Evolutionary conservation across 2,329 filamentous ascomycete species (phyloP).

Genomic region (Akanthomyces lecanii): DNA sequence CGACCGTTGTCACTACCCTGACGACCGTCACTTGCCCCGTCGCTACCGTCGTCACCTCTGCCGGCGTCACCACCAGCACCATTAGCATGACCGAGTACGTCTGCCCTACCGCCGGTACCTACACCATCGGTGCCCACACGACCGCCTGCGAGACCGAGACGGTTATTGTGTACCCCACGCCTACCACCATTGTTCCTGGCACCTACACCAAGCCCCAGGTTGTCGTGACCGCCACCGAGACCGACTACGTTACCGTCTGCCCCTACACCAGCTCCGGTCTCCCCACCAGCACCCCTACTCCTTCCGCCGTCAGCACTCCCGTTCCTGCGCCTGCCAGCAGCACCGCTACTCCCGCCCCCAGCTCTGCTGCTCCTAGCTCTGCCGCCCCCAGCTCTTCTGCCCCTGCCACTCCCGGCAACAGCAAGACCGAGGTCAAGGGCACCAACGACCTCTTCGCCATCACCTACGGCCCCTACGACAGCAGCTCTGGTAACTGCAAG

Average conservation of each 20-base stretch:
- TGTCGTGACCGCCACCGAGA: constrained; percentile 65
- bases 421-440: constrained; percentile 29
- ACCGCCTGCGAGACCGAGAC: constrained; percentile 53
- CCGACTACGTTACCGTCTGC: constrained; percentile 65
- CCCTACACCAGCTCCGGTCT: constrained; percentile 53
- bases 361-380: constrained; percentile 22
- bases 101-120: constrained; percentile 69
- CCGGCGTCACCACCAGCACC: constrained; percentile 58
- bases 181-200: constrained; percentile 61
- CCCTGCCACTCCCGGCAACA: constrained; percentile 20
- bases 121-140: constrained; percentile 68
- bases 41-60: constrained; percentile 57
- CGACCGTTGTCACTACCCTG: constrained; percentile 60
- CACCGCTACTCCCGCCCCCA: constrained; percentile 21
- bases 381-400: constrained; percentile 26
- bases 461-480: constrained; percentile 73
- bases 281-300: constrained; percentile 27
- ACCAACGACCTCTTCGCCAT: constrained; percentile 63
- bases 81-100: constrained; percentile 67
- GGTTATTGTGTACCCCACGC: constrained; percentile 60
- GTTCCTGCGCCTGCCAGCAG: constrained; percentile 40
- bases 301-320: constrained; percentile 44
- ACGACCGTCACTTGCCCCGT: constrained; percentile 69
- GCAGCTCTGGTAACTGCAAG: constrained; percentile 61
- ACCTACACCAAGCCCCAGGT: constrained; percentile 68